Percentiles rank a stretch among this genome's conserved stretches.
These are phyloP conservation scores for Coriolopsis trogii DNA, from an alignment of 1,284 basidiomycete genomes.

Conservation along the genomic window DNA sequence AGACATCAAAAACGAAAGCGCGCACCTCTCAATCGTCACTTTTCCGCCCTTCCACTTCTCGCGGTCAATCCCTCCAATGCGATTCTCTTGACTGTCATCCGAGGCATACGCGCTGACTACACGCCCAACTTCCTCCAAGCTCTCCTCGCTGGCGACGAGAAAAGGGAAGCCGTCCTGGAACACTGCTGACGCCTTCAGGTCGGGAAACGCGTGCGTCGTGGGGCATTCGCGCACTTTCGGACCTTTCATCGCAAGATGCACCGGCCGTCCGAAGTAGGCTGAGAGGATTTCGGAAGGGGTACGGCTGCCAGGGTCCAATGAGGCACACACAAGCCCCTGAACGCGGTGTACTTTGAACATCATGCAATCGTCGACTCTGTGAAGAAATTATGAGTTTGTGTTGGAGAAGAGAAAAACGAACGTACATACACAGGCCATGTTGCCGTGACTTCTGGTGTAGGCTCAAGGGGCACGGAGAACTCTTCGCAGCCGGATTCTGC, in stretches of 20 bases:
- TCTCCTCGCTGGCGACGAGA: constrained; percentile 67
- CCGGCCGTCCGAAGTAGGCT: constrained; percentile 58
- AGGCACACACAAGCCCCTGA: constrained; percentile 67
- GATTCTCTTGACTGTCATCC: constrained; percentile 17
- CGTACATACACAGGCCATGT: constrained; percentile 58
- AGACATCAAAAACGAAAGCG: neutral
- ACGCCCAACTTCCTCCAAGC: constrained; percentile 46
- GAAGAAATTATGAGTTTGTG: neutral
- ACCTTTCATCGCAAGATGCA: constrained; percentile 70
- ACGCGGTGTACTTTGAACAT: constrained; percentile 52
- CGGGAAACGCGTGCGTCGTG: constrained; percentile 56
- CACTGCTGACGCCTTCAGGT: constrained; percentile 53
- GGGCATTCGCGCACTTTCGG: constrained; percentile 51
- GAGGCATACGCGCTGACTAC: constrained; percentile 45
- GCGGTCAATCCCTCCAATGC: constrained; percentile 50
- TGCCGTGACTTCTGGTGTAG: constrained; percentile 47
- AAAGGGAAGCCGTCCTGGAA: constrained; percentile 79
- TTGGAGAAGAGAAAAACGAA: no score
- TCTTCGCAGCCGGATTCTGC: constrained; percentile 52
- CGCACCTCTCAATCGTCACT: constrained; percentile 65
- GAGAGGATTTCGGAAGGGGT: constrained; percentile 58
- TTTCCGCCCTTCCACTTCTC: constrained; percentile 56
- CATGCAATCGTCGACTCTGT: constrained; percentile 54
- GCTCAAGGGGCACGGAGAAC: constrained; percentile 62
- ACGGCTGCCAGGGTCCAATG: constrained; percentile 33